These are phyloP conservation scores for Gentiana straminea DNA, from an alignment of 257 asterid species.

Conservation along the genomic window DNA sequence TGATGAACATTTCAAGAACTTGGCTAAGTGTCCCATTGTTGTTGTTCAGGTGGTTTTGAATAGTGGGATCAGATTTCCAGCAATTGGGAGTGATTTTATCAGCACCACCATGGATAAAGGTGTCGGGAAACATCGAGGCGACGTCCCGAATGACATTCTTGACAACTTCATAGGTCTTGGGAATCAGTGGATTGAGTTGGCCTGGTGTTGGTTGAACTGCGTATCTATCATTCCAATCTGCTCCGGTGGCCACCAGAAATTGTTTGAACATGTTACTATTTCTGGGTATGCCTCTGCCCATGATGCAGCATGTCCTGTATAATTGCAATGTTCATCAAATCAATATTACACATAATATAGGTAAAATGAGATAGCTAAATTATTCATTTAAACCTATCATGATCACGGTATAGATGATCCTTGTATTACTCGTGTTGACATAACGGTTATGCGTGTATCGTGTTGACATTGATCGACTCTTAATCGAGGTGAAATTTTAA, in stretches of 20 bases:
- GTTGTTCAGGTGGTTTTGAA: slow-evolving; percentile 40
- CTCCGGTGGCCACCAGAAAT: slow-evolving; percentile 83
- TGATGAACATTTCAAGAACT: slow-evolving; percentile 51
- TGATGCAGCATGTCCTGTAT: slow-evolving; percentile 87
- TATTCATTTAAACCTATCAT: too few relatives aligned
- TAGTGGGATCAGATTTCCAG: slow-evolving; percentile 59
- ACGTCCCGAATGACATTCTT: slow-evolving; percentile 48
- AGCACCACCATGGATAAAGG: slow-evolving; percentile 68
- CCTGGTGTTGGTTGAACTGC: slow-evolving; percentile 95
- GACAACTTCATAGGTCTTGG: slow-evolving; percentile 58
- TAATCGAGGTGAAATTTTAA: too few relatives aligned
- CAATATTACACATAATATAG: neutral
- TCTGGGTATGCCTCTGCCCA: slow-evolving; percentile 94
- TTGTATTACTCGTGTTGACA: too few relatives aligned
- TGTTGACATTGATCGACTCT: too few relatives aligned
- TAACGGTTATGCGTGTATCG: too few relatives aligned
- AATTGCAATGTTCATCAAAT: neutral
- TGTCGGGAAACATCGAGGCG: slow-evolving; percentile 61
- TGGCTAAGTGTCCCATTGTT: slow-evolving; percentile 49
- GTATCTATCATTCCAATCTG: slow-evolving; percentile 42
- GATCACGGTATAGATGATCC: too few relatives aligned
- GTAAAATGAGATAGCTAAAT: too few relatives aligned
- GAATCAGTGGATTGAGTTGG: slow-evolving; percentile 68
- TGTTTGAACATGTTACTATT: slow-evolving; percentile 63
- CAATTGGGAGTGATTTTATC: slow-evolving; percentile 73